These are phyloP conservation scores for Blastocystis hominis DNA, from an alignment of 352 stramenopile genomes.

Conservation along the genomic window DNA sequence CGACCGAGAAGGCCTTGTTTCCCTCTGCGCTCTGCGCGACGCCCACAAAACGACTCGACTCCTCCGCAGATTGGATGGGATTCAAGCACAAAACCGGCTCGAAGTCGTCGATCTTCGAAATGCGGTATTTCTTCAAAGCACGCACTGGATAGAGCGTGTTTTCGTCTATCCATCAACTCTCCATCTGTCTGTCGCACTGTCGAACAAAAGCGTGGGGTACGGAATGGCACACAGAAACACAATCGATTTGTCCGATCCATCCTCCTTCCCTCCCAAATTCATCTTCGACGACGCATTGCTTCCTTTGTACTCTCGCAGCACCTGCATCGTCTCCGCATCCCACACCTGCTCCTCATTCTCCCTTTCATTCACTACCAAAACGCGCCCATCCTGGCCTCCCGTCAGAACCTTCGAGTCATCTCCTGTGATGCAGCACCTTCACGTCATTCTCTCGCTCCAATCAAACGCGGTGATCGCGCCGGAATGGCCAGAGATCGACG, in stretches of 20 bases:
- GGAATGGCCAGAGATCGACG: neutral
- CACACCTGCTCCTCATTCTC: neutral
- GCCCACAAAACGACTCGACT: neutral
- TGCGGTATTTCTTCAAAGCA: slow-evolving; percentile 26
- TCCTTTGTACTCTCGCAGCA: slow-evolving; percentile 21
- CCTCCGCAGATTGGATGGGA: neutral
- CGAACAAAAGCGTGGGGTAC: slow-evolving; percentile 40
- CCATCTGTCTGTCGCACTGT: neutral
- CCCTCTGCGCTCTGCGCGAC: neutral
- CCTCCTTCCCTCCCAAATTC: neutral
- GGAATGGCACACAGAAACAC: slow-evolving; percentile 21
- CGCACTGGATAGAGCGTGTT: slow-evolving; percentile 17
- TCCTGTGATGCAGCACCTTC: neutral
- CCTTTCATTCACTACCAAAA: neutral
- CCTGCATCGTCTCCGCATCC: neutral
- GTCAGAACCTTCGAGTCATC: slow-evolving; percentile 1
- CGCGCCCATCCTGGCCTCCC: neutral
- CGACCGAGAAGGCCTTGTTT: neutral
- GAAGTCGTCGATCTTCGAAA: neutral
- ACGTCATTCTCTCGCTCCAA: neutral
- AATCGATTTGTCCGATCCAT: neutral
- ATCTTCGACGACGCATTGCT: slow-evolving; percentile 17
- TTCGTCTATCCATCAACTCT: slow-evolving; percentile 3
- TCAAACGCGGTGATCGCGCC: neutral
- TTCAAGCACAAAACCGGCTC: neutral